Base-by-base conservation (phyloP, 169 alveolate species). In the Babesia divergens region DNA sequence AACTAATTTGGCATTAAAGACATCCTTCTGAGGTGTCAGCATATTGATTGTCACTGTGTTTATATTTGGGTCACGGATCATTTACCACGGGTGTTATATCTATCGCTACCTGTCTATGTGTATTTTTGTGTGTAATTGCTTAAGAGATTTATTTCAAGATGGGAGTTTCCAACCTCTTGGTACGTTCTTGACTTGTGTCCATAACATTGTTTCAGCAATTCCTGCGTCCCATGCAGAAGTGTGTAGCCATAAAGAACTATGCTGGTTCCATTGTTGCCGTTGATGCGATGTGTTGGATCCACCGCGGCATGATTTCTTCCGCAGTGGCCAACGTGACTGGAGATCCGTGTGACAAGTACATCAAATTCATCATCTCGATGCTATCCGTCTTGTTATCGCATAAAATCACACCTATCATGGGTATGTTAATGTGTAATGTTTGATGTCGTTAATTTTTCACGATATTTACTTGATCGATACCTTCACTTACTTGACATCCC, bases 281-380 rank as follows among this genome's bases (percentile, higher is more conserved):
- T n/a, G 93, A 89, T 44, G 89, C 90, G 40, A 89, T 89, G 93
- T 89, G 93, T 46, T 89, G 93, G 93, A 89, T 89, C 11, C 93
- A 89, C 59, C 56, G 93, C 14, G 91, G 90, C 26, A 46, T 89
- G 50, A 74, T 89, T 20, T 68, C 88, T 8, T 80, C 88, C 9
- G 88, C 88, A 16, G 83, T 70, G 16, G 79, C 83, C 54, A 68
- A 80, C 28, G 83, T 80, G 35, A 68, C 76, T 5, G 83, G 83
- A 20, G 88, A 80, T 16, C n/a, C 71, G 40, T 60, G 81, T 29
- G 84, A 69, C 44, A 70, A 68, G 20, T 80, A 65, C 62, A 34
- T 80, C 71, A 80, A 80, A 65, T 80, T 80, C 56, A 80, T 80
- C 53, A 52, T 80, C n/a, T 80, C 88, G 31, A 80, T 80, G 62